Base-by-base conservation (phyloP, 257 asterid species). In the Scutellaria baicalensis region DNA sequence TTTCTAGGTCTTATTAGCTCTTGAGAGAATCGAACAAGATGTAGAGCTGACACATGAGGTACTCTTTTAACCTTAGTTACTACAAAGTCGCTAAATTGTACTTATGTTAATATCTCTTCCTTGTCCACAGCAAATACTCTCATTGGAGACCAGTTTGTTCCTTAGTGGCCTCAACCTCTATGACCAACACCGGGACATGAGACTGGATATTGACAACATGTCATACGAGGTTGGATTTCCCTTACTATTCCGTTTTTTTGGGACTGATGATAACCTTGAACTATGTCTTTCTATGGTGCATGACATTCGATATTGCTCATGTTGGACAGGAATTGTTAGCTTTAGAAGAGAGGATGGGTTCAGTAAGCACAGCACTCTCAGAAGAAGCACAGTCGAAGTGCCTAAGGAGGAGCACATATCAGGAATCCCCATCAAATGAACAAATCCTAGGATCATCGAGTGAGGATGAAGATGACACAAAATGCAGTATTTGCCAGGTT, bases 401-500 rank as follows among this genome's bases (percentile, higher is more conserved):
- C 85, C 67, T 93, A 8, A 79, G 10, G 61, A 82, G 75, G 80
- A 84, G 87, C 77, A 70, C 71, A 14, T 83, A 86, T 63, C 87
- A 71, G 64, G 55, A 59, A 20, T 17, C 67, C 49, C 64, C 78
- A 44, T 63, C 84, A 27, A 77, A 68, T 13, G 77, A 47, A 23
- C 81, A 61, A 48, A 14, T 20, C 64, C 20, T 38, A 16, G 86
- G 74, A 16, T 54, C 78, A n/a, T 57, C 77, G 16, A 71, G 44
- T 21, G 80, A 81, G 64, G 78, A 78, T 76, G 92, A 76, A 67
- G 84, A 77, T 59, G 93, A 89, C 75, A 72, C 44, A 35, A 87
- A 84, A 81, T 93, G 99, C 90, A 81, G 90, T 50, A 82, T 93
- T 64, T 93, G 99, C 68, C 99, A 93, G 96, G 99, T 93, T 9